These are phyloP conservation scores for Straminergon stramineum DNA, from an alignment of 225 moss, liverwort and hornwort genomes.

Conservation along the genomic window DNA sequence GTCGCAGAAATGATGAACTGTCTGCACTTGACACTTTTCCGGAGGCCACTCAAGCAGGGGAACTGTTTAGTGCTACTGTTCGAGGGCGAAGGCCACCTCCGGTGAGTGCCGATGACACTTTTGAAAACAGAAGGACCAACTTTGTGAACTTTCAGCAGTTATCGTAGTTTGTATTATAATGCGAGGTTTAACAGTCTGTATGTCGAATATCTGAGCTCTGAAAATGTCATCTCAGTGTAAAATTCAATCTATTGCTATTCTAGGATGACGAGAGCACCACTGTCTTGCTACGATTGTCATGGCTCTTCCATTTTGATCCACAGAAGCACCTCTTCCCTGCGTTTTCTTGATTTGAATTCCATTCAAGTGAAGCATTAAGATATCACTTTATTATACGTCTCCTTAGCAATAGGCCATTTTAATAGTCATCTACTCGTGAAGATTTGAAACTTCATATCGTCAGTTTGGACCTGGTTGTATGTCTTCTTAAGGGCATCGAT, in stretches of 20 bases:
- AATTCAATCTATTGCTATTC: neutral
- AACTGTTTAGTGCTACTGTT: slow-evolving; percentile 87
- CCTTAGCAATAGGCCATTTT: neutral
- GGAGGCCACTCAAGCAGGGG: slow-evolving; percentile 95
- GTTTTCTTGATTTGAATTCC: neutral
- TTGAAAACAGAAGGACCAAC: neutral
- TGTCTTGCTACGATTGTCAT: neutral
- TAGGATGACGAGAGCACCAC: neutral
- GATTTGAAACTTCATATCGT: neutral
- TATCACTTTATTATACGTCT: neutral
- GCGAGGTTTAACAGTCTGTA: neutral
- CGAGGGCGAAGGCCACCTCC: slow-evolving; percentile 89
- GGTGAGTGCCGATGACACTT: slow-evolving; percentile 31
- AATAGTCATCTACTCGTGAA: neutral
- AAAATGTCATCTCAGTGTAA: neutral
- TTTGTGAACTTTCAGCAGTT: neutral
- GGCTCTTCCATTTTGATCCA: neutral
- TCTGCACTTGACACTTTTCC: slow-evolving; percentile 60
- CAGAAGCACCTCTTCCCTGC: neutral
- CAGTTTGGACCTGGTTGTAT: neutral
- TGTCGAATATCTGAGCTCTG: neutral
- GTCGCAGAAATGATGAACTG: slow-evolving; percentile 71
- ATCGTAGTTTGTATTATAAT: neutral
- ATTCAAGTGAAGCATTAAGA: neutral
- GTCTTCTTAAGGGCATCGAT: neutral